Base-by-base conservation (phyloP, 257 asterid genomes). In the Capsicum baccatum region DNA sequence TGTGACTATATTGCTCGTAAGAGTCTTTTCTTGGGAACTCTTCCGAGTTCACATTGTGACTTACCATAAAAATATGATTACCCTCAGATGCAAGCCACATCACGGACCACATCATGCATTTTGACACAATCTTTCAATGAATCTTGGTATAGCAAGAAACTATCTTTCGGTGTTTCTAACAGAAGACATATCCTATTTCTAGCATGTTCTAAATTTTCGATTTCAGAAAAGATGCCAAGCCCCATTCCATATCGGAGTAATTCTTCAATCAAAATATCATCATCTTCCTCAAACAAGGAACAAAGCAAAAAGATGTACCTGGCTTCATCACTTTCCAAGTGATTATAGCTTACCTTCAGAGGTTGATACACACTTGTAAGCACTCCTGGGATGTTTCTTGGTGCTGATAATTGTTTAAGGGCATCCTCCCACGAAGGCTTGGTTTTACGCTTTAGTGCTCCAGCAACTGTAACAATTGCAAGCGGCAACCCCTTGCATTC, bases 61-160 rank as follows among this genome's bases (percentile, higher is more conserved):
- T 37, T 56, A 74, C 83, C 85, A 62, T 42, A 52, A 62, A 48
- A 0, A 10, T 48, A 52, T 56, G 44, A 19, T 76, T 62, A 11
- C 66, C 86, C 52, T n/a, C 42, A 2, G 86, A 86, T 0, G 58
- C 83, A 76, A 21, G 82, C 26, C 39, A 81, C 78, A 19, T 85
- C 83, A 47, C 85, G 39, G 15, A 85, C 80, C 33, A 85, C 83
- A 55, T 85, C 85, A 59, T 82, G 88, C 80, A 85, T 54, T 71
- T 55, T 82, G 4, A 85, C 83, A 56, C 16, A 2, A 4, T 62
- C 9, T 3, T 74, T 8, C 0, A 21, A 0, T 15, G 2, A 16
- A 6, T 83, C 80, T 33, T 54, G 15, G 2, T 8, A 58, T 56
- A 85, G 14, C n/a, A 82, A 42, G 52, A 52, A 81, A 57, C 83